Conservation (phyloP, 1,284 basidiomycete genomes). For the Tylopilus sp. region DNA sequence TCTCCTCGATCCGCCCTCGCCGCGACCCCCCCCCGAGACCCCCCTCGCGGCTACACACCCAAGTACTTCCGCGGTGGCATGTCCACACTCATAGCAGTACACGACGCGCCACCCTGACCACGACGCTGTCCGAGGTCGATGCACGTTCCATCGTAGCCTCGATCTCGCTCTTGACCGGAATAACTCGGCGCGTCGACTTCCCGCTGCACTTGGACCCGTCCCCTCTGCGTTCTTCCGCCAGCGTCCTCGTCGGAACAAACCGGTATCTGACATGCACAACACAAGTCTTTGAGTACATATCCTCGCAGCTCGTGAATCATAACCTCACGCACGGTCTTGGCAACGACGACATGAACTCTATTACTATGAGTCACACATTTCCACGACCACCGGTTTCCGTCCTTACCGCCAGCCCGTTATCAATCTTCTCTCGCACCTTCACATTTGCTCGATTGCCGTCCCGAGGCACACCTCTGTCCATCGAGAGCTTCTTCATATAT, state of each 20-base stretch:
- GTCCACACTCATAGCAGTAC: not conserved
- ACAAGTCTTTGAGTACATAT: conserved; percentile 1
- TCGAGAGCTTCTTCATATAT: too few relatives aligned
- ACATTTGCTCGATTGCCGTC: too few relatives aligned
- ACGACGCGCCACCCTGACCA: too few relatives aligned
- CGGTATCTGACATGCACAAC: conserved; percentile 15
- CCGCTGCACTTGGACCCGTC: not conserved
- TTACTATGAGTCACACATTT: conserved; percentile 6
- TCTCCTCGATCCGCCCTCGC: conserved; percentile 1
- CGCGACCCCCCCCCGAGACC: conserved; percentile 2
- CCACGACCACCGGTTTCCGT: conserved; percentile 20
- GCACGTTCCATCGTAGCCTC: not conserved
- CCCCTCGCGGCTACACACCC: not conserved
- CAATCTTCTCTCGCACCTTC: not conserved
- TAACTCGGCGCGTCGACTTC: not conserved
- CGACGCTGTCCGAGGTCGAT: not conserved
- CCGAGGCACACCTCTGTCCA: too few relatives aligned
- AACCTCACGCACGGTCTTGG: conserved; percentile 16
- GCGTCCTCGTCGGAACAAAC: conserved; percentile 15
- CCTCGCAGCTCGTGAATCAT: not conserved
- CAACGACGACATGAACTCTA: conserved; percentile 6
- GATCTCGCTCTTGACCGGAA: not conserved
- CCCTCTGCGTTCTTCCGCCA: not conserved
- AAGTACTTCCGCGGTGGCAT: conserved; percentile 4
- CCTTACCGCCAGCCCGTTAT: not conserved